Base-by-base conservation (phyloP, 352 stramenopile genomes). In the Aphanomyces astaci region DNA sequence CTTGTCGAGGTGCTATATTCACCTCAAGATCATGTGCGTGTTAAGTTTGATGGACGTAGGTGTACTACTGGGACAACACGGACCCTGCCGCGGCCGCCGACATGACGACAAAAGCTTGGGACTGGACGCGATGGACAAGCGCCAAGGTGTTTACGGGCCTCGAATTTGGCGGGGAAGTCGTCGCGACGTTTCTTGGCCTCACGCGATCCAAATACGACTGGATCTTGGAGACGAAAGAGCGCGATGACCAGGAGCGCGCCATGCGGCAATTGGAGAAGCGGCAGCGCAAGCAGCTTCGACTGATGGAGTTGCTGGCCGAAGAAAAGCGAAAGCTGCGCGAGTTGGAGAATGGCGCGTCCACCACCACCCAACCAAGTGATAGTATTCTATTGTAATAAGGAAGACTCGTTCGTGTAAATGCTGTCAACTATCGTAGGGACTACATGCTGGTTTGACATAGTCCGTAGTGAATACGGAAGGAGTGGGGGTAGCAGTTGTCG, bases 161-260 rank as follows among this genome's bases (percentile, higher is more conserved):
- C 66, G 84, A 92, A 46, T 95, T 95, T 76, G 83, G 76, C 0
- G 86, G 84, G 2, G 86, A 95, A 70, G 81, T 93, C 31, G 49
- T 92, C 4, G 84, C 82, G 36, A 83, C 90, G 56, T 94, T 94
- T 69, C 57, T 94, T 0, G 84, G 86, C 0, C 81, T 94, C 55
- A 92, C 80, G n/a, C 79, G 77, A 15, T 92, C 82, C 24, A 87
- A 94, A 70, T 92, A 92, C 66, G 84, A 92, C 70, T 92, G 86
- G 82, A 86, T 92, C 43, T 71, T 92, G 53, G 82, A 90, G 54
- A 73, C 86, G 51, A 78, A 91, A 46, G 77, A 83, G 71, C 81
- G 84, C 19, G 83, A 93, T 55, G 60, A 83, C 45, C 78, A 90
- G 40, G 81, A 95, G 27, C 84, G 80, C 30, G 72, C 66, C 13